Base-by-base conservation (phyloP, 1,284 basidiomycete genomes). In the Trametes polyzona region DNA sequence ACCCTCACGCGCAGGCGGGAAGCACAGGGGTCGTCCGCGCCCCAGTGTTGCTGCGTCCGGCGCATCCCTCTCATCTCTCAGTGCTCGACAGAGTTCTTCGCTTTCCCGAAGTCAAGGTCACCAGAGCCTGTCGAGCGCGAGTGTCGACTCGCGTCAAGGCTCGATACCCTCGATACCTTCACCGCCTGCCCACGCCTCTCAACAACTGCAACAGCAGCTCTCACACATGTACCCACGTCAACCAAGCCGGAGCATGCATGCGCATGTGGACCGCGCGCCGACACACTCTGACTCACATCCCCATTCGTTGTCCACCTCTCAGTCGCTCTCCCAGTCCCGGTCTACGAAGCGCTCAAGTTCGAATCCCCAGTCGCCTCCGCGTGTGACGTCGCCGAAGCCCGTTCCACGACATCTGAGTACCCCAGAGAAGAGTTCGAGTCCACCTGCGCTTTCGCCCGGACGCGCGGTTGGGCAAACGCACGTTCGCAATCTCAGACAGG, bases 101-200 rank as follows among this genome's bases (percentile, higher is more conserved):
- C 55, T 61, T 21, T 67, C 66, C 24, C 52, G 65, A 29, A 69
- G 65, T 37, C 63, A 66, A 33, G 67, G 66, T 16, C 65, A 68
- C 24, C 86, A 87, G 57, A 88, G 88, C 63, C 75, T 89, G 11
- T 90, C 88, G 2, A 87, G 84, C 67, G 75, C 83, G 11, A 83
- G 82, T 58, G 75, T 83, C 11, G 82, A 83, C 60, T 92, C 90
- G 24, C 85, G 84, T 2, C 87, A 83, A 51, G 86, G 84, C 10
- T 92, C 90, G 1, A 88, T 91, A 35, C 88, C 88, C 0, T 87
- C 87, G 14, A 90, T 92, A 26, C 85, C 90, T 0, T 92, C 89
- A 0, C 83, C 87, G 14, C 78, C 83, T 9, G 68, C 81, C 76
- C 81, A 35, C 76, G 78, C 47, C 7, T 43, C 52, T 7, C 51